Conservation (phyloP, 768 basidiomycete genomes). For the Coprinopsis strossmayeri region DNA sequence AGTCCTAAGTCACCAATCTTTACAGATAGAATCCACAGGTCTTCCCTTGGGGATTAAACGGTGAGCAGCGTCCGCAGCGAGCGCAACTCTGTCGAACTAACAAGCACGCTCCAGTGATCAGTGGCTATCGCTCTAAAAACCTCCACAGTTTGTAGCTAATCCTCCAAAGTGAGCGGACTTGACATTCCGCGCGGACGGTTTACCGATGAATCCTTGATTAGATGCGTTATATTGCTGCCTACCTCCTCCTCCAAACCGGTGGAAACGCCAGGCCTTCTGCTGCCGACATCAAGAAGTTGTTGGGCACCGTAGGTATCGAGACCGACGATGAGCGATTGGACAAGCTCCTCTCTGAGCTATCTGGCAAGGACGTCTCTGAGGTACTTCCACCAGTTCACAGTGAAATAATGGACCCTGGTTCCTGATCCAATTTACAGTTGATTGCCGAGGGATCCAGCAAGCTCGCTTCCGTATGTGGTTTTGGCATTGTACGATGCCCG, state of each 20-base stretch:
- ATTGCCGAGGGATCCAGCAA: slow-evolving; percentile 91
- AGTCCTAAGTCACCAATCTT: slow-evolving; percentile 23
- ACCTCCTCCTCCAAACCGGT: slow-evolving; percentile 93
- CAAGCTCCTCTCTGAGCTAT: slow-evolving; percentile 83
- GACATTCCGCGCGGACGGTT: slow-evolving; percentile 32
- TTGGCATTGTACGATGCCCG: neutral
- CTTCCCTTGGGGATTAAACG: slow-evolving; percentile 89
- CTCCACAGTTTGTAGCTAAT: slow-evolving; percentile 13
- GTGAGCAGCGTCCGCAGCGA: slow-evolving; percentile 24
- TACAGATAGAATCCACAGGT: slow-evolving; percentile 89
- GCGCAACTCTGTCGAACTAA: slow-evolving; percentile 7
- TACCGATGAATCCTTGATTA: slow-evolving; percentile 18
- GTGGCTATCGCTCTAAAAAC: slow-evolving; percentile 68
- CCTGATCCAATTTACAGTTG: slow-evolving; percentile 41
- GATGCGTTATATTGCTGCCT: slow-evolving; percentile 95
- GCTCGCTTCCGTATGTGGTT: slow-evolving; percentile 76
- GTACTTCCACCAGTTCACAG: slow-evolving; percentile 32
- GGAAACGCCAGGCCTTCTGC: slow-evolving; percentile 87
- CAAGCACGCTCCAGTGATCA: slow-evolving; percentile 58
- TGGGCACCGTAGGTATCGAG: slow-evolving; percentile 82
- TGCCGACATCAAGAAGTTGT: slow-evolving; percentile 82
- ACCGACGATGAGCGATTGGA: slow-evolving; percentile 75
- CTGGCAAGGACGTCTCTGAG: slow-evolving; percentile 82
- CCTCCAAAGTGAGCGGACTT: slow-evolving; percentile 23
- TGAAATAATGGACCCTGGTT: too few species aligned